Conservation (phyloP, 495 filamentous ascomycete species). For the Oidiodendron maius region DNA sequence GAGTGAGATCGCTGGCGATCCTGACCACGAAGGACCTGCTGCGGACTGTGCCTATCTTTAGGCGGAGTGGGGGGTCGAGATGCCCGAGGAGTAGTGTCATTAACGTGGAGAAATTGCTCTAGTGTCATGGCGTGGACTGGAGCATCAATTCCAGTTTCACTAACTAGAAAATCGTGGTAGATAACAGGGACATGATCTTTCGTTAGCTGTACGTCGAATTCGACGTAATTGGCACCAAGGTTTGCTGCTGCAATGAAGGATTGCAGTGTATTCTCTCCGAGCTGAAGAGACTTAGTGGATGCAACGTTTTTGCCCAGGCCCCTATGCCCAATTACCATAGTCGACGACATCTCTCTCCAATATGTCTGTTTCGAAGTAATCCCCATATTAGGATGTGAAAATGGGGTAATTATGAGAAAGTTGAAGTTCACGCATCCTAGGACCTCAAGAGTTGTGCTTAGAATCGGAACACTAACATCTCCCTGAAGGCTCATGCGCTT, state of each 20-base stretch:
- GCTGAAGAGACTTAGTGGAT: constrained; percentile 75
- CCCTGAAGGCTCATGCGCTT: constrained; percentile 83
- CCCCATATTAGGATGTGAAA: constrained; percentile 87
- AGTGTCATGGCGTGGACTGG: constrained; percentile 92
- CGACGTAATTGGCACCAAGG: constrained; percentile 84
- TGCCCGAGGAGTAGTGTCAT: constrained; percentile 25
- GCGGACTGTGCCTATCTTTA: constrained; percentile 9
- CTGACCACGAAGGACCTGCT: constrained; percentile 14
- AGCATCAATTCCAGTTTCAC: constrained; percentile 95
- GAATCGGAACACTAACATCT: constrained; percentile 87
- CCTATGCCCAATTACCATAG: constrained; percentile 92
- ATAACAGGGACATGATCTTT: constrained; percentile 99
- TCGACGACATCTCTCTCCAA: constrained; percentile 78
- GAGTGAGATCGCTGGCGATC: constrained; percentile 23
- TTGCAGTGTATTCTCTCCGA: constrained; percentile 92
- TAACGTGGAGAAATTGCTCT: constrained; percentile 89
- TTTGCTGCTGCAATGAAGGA: constrained; percentile 97
- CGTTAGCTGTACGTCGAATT: constrained; percentile 94
- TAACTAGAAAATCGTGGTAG: constrained; percentile 98
- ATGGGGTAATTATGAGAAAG: constrained; percentile 91
- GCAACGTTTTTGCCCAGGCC: constrained; percentile 88
- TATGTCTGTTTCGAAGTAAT: constrained; percentile 87
- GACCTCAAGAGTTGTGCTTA: constrained; percentile 75
- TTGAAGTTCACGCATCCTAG: constrained; percentile 96
- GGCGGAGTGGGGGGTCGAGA: constrained; percentile 23